Evolutionary conservation across 305 asterid species (phyloP).

Genomic region (Stenogyne calaminthoides): DNA sequence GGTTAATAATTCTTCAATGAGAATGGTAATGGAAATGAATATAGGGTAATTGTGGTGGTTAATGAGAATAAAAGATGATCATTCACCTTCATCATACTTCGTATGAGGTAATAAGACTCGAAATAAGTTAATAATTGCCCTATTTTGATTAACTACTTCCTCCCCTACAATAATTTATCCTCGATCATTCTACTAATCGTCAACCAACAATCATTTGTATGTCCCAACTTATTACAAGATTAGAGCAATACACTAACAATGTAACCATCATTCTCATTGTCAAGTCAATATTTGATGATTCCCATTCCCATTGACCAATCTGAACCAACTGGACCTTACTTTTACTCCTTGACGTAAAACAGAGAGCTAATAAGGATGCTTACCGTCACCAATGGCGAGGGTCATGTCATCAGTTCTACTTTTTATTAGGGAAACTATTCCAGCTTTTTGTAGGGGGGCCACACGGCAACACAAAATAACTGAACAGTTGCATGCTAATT

Average conservation of each 20-base stretch:
- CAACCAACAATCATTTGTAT: not conserved
- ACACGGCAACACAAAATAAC: conserved; percentile 96
- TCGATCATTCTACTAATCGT: not conserved
- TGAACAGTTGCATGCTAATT: conserved; percentile 74
- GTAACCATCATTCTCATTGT: not conserved
- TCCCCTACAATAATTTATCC: not conserved
- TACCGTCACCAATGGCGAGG: conserved; percentile 98
- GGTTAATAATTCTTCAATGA: not conserved
- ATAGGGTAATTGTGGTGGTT: not conserved
- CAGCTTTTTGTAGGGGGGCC: conserved; percentile 97
- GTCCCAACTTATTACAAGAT: not conserved
- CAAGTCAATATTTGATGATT: not conserved
- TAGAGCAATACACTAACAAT: not conserved
- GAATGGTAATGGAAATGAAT: not conserved
- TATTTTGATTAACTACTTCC: not conserved
- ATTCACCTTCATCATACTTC: not conserved
- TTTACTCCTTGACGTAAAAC: not conserved
- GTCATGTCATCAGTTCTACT: conserved; percentile 84
- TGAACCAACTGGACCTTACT: not conserved
- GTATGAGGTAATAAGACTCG: not conserved
- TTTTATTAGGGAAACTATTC: conserved; percentile 92
- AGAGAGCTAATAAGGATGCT: conserved; percentile 33
- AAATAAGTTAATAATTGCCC: not conserved
- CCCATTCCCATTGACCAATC: not conserved
- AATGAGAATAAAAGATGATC: not conserved